These are phyloP conservation scores for Clarireedia hainanense DNA, from an alignment of 2,329 filamentous ascomycete genomes.

Conservation along the genomic window DNA sequence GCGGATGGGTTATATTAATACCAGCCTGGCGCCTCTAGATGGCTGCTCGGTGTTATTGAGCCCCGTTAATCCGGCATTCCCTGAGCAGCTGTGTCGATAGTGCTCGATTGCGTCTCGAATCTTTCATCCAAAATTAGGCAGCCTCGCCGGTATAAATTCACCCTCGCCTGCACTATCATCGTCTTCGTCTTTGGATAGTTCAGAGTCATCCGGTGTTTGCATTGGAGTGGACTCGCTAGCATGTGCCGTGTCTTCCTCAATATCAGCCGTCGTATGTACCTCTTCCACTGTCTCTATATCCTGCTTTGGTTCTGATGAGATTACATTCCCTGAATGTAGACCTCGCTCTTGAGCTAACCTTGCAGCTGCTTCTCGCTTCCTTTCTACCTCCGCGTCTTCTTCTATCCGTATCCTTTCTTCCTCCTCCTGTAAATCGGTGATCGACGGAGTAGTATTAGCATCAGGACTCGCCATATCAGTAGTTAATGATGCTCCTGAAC, in stretches of 20 bases:
- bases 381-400: constrained; percentile 46
- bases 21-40: too few relatives aligned
- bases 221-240: not conserved
- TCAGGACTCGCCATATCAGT: constrained; percentile 28
- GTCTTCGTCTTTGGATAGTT: too few relatives aligned
- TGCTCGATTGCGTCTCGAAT: constrained; percentile 56
- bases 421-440: constrained; percentile 46
- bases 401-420: constrained; percentile 39
- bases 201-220: not conserved
- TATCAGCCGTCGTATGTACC: constrained; percentile 1
- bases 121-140: constrained; percentile 44
- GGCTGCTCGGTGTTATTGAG: not conserved
- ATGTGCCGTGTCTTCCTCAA: not conserved
- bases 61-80: not conserved
- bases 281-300: constrained; percentile 10
- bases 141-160: constrained; percentile 49
- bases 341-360: constrained; percentile 44
- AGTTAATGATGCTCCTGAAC: constrained; percentile 28
- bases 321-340: constrained; percentile 32
- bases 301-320: constrained; percentile 18
- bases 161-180: constrained; percentile 17
- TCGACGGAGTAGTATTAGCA: constrained; percentile 36
- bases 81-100: constrained; percentile 46
- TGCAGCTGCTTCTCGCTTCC: constrained; percentile 44
- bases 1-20: too few relatives aligned